Base-by-base conservation (phyloP, 768 basidiomycete species). In the Collybia sp. region DNA sequence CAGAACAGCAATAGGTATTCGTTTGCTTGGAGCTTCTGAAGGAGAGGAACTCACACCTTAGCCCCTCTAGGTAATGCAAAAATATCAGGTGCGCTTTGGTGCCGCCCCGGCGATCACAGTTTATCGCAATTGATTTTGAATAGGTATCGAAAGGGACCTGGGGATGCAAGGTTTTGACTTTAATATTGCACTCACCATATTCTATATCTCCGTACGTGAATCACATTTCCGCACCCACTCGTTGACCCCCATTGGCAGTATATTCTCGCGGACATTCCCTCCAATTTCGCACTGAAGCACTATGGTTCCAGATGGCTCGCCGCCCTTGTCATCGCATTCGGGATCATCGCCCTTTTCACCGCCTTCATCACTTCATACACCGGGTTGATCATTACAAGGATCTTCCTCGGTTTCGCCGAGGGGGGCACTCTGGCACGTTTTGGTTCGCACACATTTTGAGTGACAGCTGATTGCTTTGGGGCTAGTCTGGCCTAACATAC, bases 91-190 rank as follows among this genome's bases (percentile, higher is more conserved):
- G 18, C 8, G 25, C 8, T 25, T 8, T 25, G 25, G 8, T 25
- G 25, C 25, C 25, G 25, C 8, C 8, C 25, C 25, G 25, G 25
- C 25, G 25, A 25, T 25, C 25, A 25, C 8, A 25, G 25, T 8
- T 8, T 25, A 36, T 30, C 18, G 12, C 33, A 20, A 15, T 17
- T 12, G 18, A 40, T 12, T 20, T 16, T 32, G 6, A n/a, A 41
- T n/a, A 58, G 57, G 57, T 13, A 53, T 68, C 30, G 64, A 67
- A 45, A 59, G 58, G 45, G 66, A 68, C 46, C 59, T 68, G 5
- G 61, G 62, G 13, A 63, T 68, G 62, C 45, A 44, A 5, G 65
- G 65, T 2, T 63, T 62, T 36, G 63, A 68, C 43, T 68, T 65
- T 40, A 67, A 69, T 43, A 58, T 65, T 25, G 63, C 65, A 11